Conservation (phyloP, 169 alveolate genomes). For the Eimeria brunetti region DNA sequence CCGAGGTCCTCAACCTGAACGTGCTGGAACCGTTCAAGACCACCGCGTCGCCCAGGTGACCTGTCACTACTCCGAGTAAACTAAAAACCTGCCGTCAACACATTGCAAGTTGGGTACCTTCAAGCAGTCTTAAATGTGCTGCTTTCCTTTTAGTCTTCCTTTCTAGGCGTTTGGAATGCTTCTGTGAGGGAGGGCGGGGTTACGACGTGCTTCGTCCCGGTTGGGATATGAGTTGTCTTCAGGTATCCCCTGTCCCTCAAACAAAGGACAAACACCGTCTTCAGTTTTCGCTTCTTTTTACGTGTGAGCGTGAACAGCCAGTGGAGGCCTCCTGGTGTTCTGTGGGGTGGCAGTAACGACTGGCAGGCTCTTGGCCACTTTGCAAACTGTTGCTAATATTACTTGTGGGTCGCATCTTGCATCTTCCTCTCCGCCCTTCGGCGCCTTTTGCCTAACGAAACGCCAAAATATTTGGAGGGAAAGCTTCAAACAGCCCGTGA, state of each 20-base stretch:
- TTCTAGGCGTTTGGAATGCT: neutral
- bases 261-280: constrained; percentile 9
- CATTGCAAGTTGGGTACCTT: neutral
- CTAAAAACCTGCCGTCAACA: neutral
- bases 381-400: constrained; percentile 4
- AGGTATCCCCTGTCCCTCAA: constrained; percentile 42
- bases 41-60: constrained; percentile 74
- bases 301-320: neutral
- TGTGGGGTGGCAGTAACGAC: constrained; percentile 58
- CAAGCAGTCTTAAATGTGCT: neutral
- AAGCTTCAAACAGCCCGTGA: constrained; percentile 7
- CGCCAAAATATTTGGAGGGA: neutral
- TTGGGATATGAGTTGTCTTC: constrained; percentile 21
- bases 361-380: constrained; percentile 64
- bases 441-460: neutral
- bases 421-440: neutral
- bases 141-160: neutral
- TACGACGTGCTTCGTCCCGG: neutral
- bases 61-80: constrained; percentile 27
- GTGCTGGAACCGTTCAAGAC: constrained; percentile 41
- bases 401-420: constrained; percentile 15
- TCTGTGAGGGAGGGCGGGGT: neutral
- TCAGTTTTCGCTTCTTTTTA: neutral
- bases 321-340: constrained; percentile 31
- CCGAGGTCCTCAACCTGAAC: constrained; percentile 3